phyloP scores from a whole-genome alignment of 2,329 filamentous ascomycete species.

The Didymosphaeria variabile region DNA sequence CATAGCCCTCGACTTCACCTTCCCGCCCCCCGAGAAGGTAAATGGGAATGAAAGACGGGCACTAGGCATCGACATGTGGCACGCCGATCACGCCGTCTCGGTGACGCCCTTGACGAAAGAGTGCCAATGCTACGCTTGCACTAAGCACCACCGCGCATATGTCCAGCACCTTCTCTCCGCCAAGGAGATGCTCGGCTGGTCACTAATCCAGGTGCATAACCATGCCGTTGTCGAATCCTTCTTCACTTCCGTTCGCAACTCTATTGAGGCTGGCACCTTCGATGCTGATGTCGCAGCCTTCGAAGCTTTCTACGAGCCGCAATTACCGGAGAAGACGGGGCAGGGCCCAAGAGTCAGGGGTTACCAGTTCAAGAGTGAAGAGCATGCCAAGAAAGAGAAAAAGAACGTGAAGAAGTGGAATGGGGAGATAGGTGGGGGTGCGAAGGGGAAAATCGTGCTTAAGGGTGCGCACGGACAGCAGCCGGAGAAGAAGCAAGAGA shows the following conservation, averaged over 20 bases:
- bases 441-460: constrained; percentile 34
- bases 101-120: constrained; percentile 66
- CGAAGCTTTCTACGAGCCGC: constrained; percentile 71
- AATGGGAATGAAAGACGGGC: constrained; percentile 30
- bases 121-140: constrained; percentile 87
- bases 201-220: constrained; percentile 91
- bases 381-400: constrained; percentile 39
- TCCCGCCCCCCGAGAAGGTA: constrained; percentile 60
- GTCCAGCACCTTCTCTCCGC: constrained; percentile 86
- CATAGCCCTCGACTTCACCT: constrained; percentile 81
- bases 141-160: constrained; percentile 84
- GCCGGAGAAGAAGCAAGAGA: constrained; percentile 35
- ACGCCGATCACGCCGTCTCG: constrained; percentile 65
- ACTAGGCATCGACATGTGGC: constrained; percentile 84
- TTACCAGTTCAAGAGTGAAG: constrained; percentile 44
- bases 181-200: constrained; percentile 98
- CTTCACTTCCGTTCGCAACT: constrained; percentile 73
- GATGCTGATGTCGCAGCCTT: constrained; percentile 68
- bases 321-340: constrained; percentile 78
- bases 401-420: constrained; percentile 45
- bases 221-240: constrained; percentile 76
- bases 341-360: constrained; percentile 68
- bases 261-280: constrained; percentile 66
- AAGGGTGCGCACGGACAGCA: constrained; percentile 43
- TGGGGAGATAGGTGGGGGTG: constrained; percentile 38